A percentile compares a stretch with the other conserved stretches of the same genome.
phyloP scores from a whole-genome alignment of 306 rosid genomes.

The Gleditsia sinensis region DNA sequence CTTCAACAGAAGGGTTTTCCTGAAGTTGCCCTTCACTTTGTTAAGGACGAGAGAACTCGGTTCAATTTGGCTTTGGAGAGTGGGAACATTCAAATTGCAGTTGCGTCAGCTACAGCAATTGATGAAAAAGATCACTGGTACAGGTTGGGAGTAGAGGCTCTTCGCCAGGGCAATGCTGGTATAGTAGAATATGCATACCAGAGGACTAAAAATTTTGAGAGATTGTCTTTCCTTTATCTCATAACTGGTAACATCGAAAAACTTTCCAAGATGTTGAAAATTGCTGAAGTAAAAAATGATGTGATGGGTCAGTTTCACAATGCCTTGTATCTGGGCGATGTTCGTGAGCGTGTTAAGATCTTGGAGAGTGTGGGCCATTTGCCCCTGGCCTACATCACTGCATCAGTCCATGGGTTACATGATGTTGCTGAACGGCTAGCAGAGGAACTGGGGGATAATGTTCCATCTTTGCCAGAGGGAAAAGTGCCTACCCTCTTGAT shows the following conservation, averaged over 20 bases:
- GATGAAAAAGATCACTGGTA: conserved; percentile 98
- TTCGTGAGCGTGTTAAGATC: conserved; percentile 85
- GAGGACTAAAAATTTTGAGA: conserved; percentile 92
- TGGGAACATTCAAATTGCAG: conserved; percentile 93
- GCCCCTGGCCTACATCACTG: conserved; percentile 87
- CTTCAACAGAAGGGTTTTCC: conserved; percentile 98
- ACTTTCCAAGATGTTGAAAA: conserved; percentile 95
- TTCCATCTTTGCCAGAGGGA: conserved; percentile 78
- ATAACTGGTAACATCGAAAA: conserved; percentile 82
- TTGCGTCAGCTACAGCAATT: conserved; percentile 93
- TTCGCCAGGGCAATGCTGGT: conserved; percentile 96
- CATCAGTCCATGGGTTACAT: conserved; percentile 77
- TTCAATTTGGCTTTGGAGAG: conserved; percentile 95
- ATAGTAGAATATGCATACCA: conserved; percentile 96
- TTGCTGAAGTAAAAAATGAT: conserved; percentile 94
- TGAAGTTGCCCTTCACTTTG: conserved; percentile 97
- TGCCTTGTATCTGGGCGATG: conserved; percentile 84
- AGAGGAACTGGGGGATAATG: conserved; percentile 76
- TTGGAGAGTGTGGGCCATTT: conserved; percentile 91
- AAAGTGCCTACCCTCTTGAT: conserved; percentile 77
- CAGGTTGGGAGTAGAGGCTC: conserved; percentile 92
- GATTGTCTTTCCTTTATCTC: conserved; percentile 91
- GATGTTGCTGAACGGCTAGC: conserved; percentile 88
- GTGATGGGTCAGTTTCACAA: conserved; percentile 99
- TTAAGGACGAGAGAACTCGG: conserved; percentile 86